Conservation (phyloP, 2,329 filamentous ascomycete species). For the Metarhizium album region DNA sequence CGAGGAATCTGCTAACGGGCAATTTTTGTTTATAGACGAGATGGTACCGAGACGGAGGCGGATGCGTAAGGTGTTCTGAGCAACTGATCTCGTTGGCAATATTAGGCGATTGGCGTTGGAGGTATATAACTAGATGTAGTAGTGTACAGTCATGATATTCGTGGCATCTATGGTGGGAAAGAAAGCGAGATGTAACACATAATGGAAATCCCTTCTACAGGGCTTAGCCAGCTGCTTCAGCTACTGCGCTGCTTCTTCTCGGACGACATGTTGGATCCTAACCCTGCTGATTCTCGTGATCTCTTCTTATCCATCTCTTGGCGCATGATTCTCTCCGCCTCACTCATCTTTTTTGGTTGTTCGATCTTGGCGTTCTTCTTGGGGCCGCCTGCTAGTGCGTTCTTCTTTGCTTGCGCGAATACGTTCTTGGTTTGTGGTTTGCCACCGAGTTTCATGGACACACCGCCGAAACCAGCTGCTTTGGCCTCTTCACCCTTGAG, state of each 20-base stretch:
- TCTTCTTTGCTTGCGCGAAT: constrained; percentile 58
- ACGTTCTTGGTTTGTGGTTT: constrained; percentile 68
- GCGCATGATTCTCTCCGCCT: constrained; percentile 82
- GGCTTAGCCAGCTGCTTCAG: constrained; percentile 5
- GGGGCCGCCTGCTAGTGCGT: constrained; percentile 46
- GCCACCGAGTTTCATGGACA: constrained; percentile 55
- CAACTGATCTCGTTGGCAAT: neutral
- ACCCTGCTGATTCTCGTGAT: constrained; percentile 35
- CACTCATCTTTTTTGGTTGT: constrained; percentile 73
- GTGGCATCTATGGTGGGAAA: constrained; percentile 1
- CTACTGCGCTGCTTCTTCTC: constrained; percentile 41
- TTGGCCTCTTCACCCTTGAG: constrained; percentile 8
- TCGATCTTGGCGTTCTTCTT: constrained; percentile 52
- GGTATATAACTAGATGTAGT: neutral
- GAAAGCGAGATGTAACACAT: neutral
- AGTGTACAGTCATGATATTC: constrained; percentile 1
- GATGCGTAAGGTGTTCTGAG: constrained; percentile 19
- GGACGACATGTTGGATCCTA: constrained; percentile 34
- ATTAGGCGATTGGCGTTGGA: constrained; percentile 2
- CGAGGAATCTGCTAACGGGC: constrained; percentile 3
- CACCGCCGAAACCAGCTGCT: constrained; percentile 18
- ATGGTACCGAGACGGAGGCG: constrained; percentile 43
- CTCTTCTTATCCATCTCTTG: constrained; percentile 67
- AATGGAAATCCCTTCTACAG: neutral
- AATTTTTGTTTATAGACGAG: constrained; percentile 36